Percentiles rank a stretch among this genome's conserved stretches.
Conservation (phyloP, 2,329 filamentous ascomycete species). For the Rhexocercosporidium sp. region DNA sequence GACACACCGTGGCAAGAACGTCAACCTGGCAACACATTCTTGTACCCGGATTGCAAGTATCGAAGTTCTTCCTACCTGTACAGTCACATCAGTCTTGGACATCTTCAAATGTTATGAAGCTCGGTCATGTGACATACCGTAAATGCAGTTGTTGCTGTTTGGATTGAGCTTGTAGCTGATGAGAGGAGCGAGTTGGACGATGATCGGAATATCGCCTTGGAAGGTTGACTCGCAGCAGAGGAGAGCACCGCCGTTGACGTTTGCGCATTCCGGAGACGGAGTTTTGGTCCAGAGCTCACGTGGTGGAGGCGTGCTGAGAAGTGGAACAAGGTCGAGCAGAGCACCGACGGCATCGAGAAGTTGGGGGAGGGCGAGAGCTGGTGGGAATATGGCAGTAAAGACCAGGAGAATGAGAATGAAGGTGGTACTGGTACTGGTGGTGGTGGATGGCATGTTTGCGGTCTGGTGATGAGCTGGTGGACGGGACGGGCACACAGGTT, state of each 20-base stretch:
- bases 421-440: not conserved
- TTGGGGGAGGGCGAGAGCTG: slow-evolving; percentile 1
- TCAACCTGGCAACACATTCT: slow-evolving; percentile 30
- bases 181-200: slow-evolving; percentile 21
- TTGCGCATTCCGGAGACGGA: slow-evolving; percentile 24
- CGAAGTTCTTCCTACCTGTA: slow-evolving; percentile 8
- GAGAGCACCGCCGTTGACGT: slow-evolving; percentile 26
- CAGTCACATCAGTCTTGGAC: not conserved
- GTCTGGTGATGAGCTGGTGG: not conserved
- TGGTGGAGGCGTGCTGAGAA: slow-evolving; percentile 22
- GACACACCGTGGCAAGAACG: slow-evolving; percentile 21
- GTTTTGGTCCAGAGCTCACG: slow-evolving; percentile 18
- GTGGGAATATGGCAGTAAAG: not conserved
- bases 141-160: slow-evolving; percentile 32
- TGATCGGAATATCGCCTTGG: slow-evolving; percentile 28
- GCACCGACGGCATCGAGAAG: slow-evolving; percentile 11
- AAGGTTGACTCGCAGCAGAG: slow-evolving; percentile 28
- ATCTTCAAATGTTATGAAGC: no score
- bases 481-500: not conserved
- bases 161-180: slow-evolving; percentile 25
- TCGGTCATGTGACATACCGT: slow-evolving; percentile 18
- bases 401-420: not conserved
- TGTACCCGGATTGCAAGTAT: slow-evolving; percentile 17
- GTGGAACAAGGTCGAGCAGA: slow-evolving; percentile 12
- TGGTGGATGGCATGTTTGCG: slow-evolving; percentile 1